A percentile compares a stretch with the other conserved stretches of the same genome.
Conservation (phyloP, 148 eudicot genomes). For the Nyssa sinensis region DNA sequence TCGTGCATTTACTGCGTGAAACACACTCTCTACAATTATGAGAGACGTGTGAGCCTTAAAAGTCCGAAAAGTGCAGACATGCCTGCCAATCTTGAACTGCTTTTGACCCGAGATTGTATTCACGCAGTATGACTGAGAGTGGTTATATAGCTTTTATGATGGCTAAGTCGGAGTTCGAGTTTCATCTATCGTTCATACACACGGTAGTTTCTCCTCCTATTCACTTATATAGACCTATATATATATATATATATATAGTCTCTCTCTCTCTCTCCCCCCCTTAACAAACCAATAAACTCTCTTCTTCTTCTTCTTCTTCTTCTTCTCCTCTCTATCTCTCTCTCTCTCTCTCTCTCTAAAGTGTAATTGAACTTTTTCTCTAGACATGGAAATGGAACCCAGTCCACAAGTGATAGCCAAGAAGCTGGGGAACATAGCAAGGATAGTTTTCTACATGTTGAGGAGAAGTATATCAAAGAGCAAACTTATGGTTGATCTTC, state of each 20-base stretch:
- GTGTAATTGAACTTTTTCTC: too few species aligned
- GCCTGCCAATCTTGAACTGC: not conserved
- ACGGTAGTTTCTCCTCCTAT: not conserved
- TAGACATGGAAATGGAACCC: conserved; percentile 35
- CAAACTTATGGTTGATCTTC: conserved; percentile 49
- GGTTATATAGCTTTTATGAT: not conserved
- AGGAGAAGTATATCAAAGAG: conserved; percentile 50
- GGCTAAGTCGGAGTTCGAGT: too few species aligned
- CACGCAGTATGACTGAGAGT: not conserved
- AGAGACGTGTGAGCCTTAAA: too few species aligned
- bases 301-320: not conserved
- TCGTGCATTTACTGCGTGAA: not conserved
- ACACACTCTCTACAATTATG: not conserved
- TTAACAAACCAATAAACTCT: not conserved
- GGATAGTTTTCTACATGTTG: conserved; percentile 29
- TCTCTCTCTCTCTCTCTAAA: too few species aligned
- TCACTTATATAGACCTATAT: conserved; percentile 7
- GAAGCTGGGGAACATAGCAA: conserved; percentile 34
- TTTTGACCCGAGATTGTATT: conserved; percentile 7
- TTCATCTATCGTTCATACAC: too few species aligned
- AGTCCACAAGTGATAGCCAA: conserved; percentile 33
- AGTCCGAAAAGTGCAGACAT: too few species aligned
- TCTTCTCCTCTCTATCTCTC: not conserved
- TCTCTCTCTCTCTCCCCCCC: not conserved
- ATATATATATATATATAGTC: too few species aligned